phyloP scores from a whole-genome alignment of 2,329 filamentous ascomycete species.

The Ophiostoma australiae region DNA sequence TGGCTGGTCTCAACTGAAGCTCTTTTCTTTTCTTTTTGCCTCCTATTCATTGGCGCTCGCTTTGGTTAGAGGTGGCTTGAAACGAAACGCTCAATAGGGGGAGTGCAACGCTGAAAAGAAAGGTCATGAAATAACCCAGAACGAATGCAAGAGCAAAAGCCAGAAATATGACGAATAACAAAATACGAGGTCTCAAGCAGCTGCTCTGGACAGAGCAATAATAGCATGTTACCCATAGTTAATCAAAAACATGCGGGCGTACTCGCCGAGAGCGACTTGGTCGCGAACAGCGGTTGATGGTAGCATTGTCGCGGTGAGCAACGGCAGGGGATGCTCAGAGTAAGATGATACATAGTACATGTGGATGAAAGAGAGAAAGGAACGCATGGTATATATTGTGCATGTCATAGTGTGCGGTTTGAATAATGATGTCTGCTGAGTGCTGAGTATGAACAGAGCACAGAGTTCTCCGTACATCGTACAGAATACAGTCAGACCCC shows the following conservation, averaged over 20 bases:
- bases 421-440: too few species aligned
- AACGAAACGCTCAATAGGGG: slow-evolving; percentile 4
- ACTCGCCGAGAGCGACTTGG: background rate
- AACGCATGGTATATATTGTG: too few species aligned
- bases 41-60: background rate
- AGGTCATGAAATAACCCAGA: background rate
- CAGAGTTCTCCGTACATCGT: too few species aligned
- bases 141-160: background rate
- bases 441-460: too few species aligned
- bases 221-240: background rate
- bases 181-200: background rate
- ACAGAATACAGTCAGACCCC: background rate
- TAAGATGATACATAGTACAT: too few species aligned
- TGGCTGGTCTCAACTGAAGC: too few species aligned
- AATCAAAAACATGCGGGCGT: background rate
- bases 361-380: too few species aligned
- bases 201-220: too few species aligned
- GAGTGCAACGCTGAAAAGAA: slow-evolving; percentile 7
- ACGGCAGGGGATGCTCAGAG: too few species aligned
- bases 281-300: background rate
- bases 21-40: background rate
- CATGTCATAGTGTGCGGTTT: background rate
- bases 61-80: slow-evolving; percentile 4
- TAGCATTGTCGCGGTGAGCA: background rate
- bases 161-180: background rate